Percentiles rank a stretch among this genome's conserved stretches.
Evolutionary conservation across 768 basidiomycete genomes (phyloP).

Genomic region (Suillus subalutaceus): DNA sequence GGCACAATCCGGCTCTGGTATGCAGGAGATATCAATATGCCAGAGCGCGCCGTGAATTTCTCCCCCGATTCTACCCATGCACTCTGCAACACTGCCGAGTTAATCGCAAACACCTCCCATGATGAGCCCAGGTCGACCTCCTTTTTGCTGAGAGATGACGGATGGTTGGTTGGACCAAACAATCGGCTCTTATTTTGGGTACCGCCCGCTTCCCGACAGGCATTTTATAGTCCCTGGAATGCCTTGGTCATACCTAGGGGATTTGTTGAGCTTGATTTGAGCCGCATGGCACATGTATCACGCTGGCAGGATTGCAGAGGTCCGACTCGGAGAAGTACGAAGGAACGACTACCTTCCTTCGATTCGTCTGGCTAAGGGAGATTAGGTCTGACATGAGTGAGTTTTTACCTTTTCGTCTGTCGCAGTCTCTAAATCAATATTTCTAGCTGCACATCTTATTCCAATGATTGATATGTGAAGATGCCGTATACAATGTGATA

Average conservation of each 20-base stretch:
- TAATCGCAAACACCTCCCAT: not conserved
- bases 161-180: not conserved
- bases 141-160: not conserved
- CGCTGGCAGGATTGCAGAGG: not conserved
- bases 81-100: not conserved
- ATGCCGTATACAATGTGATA: not conserved
- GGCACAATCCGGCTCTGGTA: slow-evolving; percentile 4
- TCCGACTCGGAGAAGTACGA: not conserved
- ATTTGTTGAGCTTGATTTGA: slow-evolving; percentile 7
- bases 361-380: not conserved
- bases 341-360: not conserved
- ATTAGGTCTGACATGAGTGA: not conserved
- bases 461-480: not conserved
- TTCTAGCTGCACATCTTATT: not conserved
- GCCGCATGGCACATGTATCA: slow-evolving; percentile 8
- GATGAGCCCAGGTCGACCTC: not conserved
- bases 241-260: slow-evolving; percentile 1
- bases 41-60: not conserved
- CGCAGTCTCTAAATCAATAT: not conserved
- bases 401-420: not conserved
- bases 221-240: slow-evolving; percentile 1
- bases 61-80: not conserved
- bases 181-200: not conserved
- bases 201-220: not conserved
- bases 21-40: not conserved